Conservation (phyloP, 306 rosid species). For the Corylus americana region DNA sequence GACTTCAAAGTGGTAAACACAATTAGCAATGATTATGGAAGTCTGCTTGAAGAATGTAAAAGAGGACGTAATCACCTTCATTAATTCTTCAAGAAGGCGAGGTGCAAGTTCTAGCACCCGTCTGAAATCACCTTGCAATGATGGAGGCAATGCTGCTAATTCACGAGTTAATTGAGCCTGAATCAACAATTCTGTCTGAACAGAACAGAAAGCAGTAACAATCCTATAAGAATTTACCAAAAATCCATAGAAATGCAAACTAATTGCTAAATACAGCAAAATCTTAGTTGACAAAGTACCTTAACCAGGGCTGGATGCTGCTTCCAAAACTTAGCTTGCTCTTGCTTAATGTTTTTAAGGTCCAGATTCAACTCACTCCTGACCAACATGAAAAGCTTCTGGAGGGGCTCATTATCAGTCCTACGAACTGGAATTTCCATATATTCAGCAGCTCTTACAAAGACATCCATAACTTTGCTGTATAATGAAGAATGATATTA, state of each 20-base stretch:
- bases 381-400: constrained; percentile 90
- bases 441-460: constrained; percentile 92
- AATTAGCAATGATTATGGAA: constrained; percentile 14
- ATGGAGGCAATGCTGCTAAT: constrained; percentile 65
- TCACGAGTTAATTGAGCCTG: constrained; percentile 95
- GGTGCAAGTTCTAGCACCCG: constrained; percentile 89
- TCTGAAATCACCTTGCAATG: constrained; percentile 77
- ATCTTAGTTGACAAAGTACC: constrained; percentile 46
- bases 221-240: constrained; percentile 22
- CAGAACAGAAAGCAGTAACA: constrained; percentile 31
- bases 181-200: constrained; percentile 93
- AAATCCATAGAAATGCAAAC: constrained; percentile 13
- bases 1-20: constrained; percentile 17
- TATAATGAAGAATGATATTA: constrained; percentile 13
- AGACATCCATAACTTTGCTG: constrained; percentile 99
- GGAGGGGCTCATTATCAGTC: constrained; percentile 91
- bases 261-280: constrained; percentile 10
- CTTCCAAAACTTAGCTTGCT: constrained; percentile 98
- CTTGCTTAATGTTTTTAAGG: constrained; percentile 98
- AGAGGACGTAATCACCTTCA: constrained; percentile 69
- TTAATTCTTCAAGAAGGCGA: constrained; percentile 94
- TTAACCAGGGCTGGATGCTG: constrained; percentile 97
- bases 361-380: constrained; percentile 97
- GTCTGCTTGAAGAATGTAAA: constrained; percentile 25
- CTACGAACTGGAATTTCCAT: constrained; percentile 97